Percentiles rank a stretch among this genome's conserved stretches.
These are phyloP conservation scores for Hansenula anomala DNA, from an alignment of 1,139 yeast species.

Conservation along the genomic window DNA sequence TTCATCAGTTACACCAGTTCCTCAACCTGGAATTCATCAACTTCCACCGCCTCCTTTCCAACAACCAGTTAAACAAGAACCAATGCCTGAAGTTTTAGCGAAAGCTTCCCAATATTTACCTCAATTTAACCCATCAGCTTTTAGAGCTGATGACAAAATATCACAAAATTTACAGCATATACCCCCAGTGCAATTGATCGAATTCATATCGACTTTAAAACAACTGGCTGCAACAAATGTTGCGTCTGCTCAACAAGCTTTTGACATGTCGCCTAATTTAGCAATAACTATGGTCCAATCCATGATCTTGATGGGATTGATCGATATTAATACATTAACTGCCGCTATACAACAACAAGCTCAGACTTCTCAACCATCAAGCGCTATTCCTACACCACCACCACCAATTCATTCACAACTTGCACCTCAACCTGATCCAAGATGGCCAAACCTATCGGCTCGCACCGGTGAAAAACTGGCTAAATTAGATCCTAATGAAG, in stretches of 20 bases:
- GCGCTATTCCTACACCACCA: conserved; percentile 11
- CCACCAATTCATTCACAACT: conserved; percentile 14
- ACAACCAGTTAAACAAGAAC: conserved; percentile 8
- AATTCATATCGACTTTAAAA: conserved; percentile 60
- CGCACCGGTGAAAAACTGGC: conserved; percentile 44
- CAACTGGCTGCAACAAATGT: conserved; percentile 43
- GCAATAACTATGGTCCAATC: conserved; percentile 71
- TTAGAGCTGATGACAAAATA: conserved; percentile 39
- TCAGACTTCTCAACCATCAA: conserved; percentile 12
- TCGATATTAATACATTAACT: conserved; percentile 58
- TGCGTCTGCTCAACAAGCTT: conserved; percentile 45
- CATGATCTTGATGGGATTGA: conserved; percentile 68
- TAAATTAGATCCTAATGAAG: conserved; percentile 50
- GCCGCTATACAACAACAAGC: conserved; percentile 30
- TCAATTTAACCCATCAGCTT: conserved; percentile 37
- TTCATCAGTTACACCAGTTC: neutral
- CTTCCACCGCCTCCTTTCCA: too few species aligned
- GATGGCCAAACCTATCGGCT: conserved; percentile 48
- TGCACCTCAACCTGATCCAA: conserved; percentile 20
- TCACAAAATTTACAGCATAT: conserved; percentile 47
- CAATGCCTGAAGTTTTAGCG: conserved; percentile 40
- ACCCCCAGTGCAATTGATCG: conserved; percentile 67
- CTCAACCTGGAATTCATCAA: too few species aligned
- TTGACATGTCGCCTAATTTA: conserved; percentile 52
- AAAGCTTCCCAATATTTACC: conserved; percentile 52